Conservation (phyloP, 805 yeast species). For the Kodamaea laetipori region DNA sequence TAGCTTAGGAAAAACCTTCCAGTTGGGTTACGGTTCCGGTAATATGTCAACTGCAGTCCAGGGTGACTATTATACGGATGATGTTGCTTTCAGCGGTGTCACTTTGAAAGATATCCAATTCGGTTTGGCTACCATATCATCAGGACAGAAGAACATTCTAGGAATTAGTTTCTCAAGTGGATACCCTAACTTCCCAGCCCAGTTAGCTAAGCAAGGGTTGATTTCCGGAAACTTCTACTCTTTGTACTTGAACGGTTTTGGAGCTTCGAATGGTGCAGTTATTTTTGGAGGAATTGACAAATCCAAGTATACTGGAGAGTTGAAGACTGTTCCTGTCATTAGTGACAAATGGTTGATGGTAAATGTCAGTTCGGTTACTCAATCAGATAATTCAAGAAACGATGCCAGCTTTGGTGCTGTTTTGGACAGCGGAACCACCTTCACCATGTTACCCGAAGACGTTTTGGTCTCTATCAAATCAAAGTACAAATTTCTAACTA, state of each 20-base stretch:
- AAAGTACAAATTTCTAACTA: background rate
- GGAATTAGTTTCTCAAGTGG: slow-evolving; percentile 18
- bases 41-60: background rate
- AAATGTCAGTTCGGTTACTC: background rate
- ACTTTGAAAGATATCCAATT: slow-evolving; percentile 10
- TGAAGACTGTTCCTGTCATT: slow-evolving; percentile 1
- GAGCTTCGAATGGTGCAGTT: slow-evolving; percentile 42
- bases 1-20: background rate
- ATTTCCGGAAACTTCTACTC: slow-evolving; percentile 62
- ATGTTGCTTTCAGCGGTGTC: slow-evolving; percentile 8
- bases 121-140: slow-evolving; percentile 9
- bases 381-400: background rate
- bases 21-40: slow-evolving; percentile 3
- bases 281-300: slow-evolving; percentile 39
- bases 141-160: background rate
- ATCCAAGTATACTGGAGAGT: slow-evolving; percentile 26
- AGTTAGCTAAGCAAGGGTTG: slow-evolving; percentile 57
- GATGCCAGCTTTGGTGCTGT: background rate
- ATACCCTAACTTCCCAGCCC: slow-evolving; percentile 69
- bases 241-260: slow-evolving; percentile 52
- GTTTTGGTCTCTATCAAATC: background rate
- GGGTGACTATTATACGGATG: slow-evolving; percentile 12
- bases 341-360: background rate
- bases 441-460: slow-evolving; percentile 7
- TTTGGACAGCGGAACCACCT: slow-evolving; percentile 5